Percentiles rank a stretch among this genome's conserved stretches.
These are phyloP conservation scores for Ramalina peruviana DNA, from an alignment of 495 filamentous ascomycete species.

Conservation along the genomic window DNA sequence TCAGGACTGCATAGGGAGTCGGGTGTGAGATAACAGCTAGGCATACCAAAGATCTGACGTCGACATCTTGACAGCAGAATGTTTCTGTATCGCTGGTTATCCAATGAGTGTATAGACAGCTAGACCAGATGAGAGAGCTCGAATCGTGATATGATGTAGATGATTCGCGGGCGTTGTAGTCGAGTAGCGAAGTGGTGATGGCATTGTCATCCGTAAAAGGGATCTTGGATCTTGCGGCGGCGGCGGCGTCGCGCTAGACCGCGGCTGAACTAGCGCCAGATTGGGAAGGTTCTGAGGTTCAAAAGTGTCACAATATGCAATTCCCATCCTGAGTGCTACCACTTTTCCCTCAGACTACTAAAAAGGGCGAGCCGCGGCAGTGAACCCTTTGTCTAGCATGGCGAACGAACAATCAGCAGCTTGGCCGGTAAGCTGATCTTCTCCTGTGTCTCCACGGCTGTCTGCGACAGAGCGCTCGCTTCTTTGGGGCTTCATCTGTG, in stretches of 20 bases:
- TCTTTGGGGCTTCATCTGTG: neutral
- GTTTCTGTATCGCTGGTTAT: constrained; percentile 2
- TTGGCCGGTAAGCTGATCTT: neutral
- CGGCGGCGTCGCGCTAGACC: neutral
- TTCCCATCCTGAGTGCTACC: neutral
- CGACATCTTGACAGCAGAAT: constrained; percentile 33
- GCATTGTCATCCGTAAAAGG: neutral
- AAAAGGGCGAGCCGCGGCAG: constrained; percentile 47
- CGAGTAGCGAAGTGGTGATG: neutral
- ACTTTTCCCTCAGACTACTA: neutral
- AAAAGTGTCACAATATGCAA: too few species aligned
- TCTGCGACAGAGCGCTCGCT: neutral
- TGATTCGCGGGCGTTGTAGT: neutral
- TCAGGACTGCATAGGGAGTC: neutral
- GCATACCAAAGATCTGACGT: constrained; percentile 54
- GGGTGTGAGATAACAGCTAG: constrained; percentile 19
- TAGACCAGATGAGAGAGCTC: neutral
- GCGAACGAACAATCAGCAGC: constrained; percentile 9
- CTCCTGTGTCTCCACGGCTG: neutral
- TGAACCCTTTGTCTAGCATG: constrained; percentile 36
- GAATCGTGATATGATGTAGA: neutral
- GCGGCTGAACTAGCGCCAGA: too few species aligned
- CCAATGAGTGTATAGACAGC: neutral
- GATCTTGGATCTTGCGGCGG: constrained; percentile 2
- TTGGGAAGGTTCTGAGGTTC: too few species aligned